phyloP scores from a whole-genome alignment of 2,329 filamentous ascomycete species.

The Phymatotrichopsis omnivora region DNA sequence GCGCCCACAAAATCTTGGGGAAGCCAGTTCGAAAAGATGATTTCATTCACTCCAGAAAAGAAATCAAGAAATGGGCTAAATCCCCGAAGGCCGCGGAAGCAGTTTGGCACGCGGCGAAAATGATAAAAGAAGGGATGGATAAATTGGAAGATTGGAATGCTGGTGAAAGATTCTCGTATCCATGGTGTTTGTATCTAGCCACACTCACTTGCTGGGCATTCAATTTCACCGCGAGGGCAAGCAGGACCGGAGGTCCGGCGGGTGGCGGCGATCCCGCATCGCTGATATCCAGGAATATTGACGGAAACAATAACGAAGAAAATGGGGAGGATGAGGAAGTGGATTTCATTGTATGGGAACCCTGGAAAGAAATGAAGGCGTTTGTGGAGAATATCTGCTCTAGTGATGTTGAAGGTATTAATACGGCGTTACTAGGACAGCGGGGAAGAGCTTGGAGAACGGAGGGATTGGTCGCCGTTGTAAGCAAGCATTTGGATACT shows the following conservation, averaged over 20 bases:
- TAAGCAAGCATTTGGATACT: not conserved
- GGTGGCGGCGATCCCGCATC: not conserved
- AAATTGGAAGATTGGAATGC: not conserved
- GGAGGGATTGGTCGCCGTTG: not conserved
- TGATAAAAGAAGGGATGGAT: not conserved
- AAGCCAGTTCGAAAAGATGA: not conserved
- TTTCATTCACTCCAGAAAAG: not conserved
- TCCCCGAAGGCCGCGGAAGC: not conserved
- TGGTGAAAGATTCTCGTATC: not conserved
- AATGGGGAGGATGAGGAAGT: too few species aligned
- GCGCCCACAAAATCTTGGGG: not conserved
- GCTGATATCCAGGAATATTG: too few species aligned
- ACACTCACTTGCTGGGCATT: not conserved
- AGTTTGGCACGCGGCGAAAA: slow-evolving; percentile 1
- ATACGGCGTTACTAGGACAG: not conserved
- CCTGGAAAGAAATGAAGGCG: slow-evolving; percentile 1
- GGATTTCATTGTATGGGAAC: too few species aligned
- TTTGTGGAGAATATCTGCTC: not conserved
- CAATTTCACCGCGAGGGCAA: not conserved
- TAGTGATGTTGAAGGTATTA: not conserved
- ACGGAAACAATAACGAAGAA: too few species aligned
- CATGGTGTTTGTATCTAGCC: not conserved
- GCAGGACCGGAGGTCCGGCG: not conserved
- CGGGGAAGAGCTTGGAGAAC: not conserved
- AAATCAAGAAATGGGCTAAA: not conserved